Base-by-base conservation (phyloP, 805 yeast genomes). In the Wickerhamiella sergipiensis region DNA sequence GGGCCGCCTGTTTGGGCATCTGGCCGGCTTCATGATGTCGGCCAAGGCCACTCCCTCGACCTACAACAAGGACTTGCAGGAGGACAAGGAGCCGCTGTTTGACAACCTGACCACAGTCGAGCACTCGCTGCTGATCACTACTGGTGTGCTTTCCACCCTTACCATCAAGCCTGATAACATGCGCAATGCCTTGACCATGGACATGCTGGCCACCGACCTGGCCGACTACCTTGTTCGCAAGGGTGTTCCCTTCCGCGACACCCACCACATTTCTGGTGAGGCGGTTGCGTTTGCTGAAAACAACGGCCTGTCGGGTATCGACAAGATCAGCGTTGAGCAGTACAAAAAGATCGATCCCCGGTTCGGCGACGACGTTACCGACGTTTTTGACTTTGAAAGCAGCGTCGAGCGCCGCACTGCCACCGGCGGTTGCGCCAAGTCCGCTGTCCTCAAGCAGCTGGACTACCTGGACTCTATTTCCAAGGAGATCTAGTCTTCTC, bases 231-330 rank as follows among this genome's bases (percentile, higher is more conserved):
- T 92, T 57, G 99, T 92, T 48, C 83, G 96, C 72, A 89, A 83
- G 68, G 98, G 98, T 54, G 98, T 92, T 58, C 98, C 98, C 52
- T 92, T 92, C 73, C 86, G 99, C 74, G 97, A 92, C 71, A 92
- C 98, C 1, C 99, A 92, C 71, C 97, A 92, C 68, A 92, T 92
- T 55, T 87, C 97, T 6, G 99, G 99, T 52, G 95, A 88, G 68
- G 92, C 97, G 71, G 99, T 92, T 45, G 80, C 95, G 55, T 67
- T 71, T 45, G 96, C 97, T 6, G 99, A 92, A 71, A 89, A 78
- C 54, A 68, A 74, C 53, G 76, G 76, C 19, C 71, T 86, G 43
- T 71, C 82, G 7, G 97, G 97, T 49, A 92, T 92, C 65, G 97
- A 92, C 67, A 71, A 88, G 66, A 73, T 92, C 61, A 67, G 84